Conservation (phyloP, 1,284 basidiomycete species). For the Ustilago crameri region DNA sequence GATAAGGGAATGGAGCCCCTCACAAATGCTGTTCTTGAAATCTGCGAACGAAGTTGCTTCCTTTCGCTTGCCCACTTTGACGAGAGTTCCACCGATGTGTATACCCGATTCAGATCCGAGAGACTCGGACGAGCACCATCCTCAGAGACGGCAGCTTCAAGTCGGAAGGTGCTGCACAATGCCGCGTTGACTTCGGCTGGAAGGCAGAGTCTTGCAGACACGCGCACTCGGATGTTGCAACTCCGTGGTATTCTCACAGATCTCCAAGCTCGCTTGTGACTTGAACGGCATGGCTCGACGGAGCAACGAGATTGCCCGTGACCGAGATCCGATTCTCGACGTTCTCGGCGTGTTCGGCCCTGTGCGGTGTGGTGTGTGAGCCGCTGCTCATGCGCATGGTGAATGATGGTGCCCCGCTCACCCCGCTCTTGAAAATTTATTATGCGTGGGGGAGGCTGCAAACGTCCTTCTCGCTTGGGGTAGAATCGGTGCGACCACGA, state of each 20-base stretch:
- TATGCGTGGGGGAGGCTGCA: neutral
- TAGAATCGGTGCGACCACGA: neutral
- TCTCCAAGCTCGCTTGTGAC: conserved; percentile 1
- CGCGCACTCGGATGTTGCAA: conserved; percentile 6
- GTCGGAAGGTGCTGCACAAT: too few species aligned
- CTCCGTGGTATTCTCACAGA: neutral
- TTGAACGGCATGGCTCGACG: conserved; percentile 2
- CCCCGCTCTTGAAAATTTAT: too few species aligned
- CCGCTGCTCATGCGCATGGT: too few species aligned
- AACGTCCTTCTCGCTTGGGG: conserved; percentile 2
- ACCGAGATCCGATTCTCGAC: neutral
- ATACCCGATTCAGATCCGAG: neutral
- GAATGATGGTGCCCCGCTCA: too few species aligned
- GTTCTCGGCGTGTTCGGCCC: neutral
- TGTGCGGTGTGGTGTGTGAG: neutral
- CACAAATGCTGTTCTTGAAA: neutral
- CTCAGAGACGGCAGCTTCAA: too few species aligned
- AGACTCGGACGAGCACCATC: too few species aligned
- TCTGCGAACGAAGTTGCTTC: conserved; percentile 1
- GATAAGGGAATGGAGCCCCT: neutral
- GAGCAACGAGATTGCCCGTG: neutral
- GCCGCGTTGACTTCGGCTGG: too few species aligned
- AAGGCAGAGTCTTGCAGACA: too few species aligned
- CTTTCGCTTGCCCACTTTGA: conserved; percentile 10
- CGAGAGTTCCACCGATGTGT: neutral